Evolutionary conservation across 208 protist genomes (phyloP).

Genomic region (Herpetomonas samuelpessoai): DNA sequence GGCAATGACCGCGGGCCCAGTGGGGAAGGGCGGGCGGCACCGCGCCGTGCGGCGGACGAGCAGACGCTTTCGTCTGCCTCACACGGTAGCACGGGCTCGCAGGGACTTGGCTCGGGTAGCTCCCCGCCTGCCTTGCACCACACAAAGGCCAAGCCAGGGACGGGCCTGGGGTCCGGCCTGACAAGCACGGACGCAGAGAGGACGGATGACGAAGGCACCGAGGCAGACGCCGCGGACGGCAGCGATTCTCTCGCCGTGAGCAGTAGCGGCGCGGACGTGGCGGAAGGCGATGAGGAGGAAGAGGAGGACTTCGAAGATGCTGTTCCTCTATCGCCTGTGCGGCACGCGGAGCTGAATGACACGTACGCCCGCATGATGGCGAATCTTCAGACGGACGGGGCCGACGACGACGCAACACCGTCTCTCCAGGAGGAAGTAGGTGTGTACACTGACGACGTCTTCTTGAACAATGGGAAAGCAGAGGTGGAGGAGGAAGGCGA

Average conservation of each 20-base stretch:
- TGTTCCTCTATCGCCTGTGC: constrained; percentile 61
- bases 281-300: constrained; percentile 36
- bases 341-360: constrained; percentile 58
- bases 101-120: background rate
- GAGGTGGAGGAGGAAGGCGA: constrained; percentile 47
- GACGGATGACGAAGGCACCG: background rate
- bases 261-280: constrained; percentile 1
- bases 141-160: constrained; percentile 3
- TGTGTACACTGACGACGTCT: constrained; percentile 38
- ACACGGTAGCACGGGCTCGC: too few relatives aligned
- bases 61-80: too few relatives aligned
- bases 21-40: background rate
- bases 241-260: constrained; percentile 9
- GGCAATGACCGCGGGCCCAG: background rate
- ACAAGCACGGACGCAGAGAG: too few relatives aligned
- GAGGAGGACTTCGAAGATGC: constrained; percentile 85
- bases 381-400: background rate
- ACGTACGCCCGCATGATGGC: constrained; percentile 26
- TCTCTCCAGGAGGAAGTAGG: constrained; percentile 16
- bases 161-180: background rate
- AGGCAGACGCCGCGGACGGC: constrained; percentile 3
- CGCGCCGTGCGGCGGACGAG: background rate
- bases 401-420: background rate
- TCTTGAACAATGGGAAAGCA: constrained; percentile 24
- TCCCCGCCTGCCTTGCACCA: constrained; percentile 11